A percentile compares a stretch with the other conserved stretches of the same genome.
Evolutionary conservation across 2,329 filamentous ascomycete genomes (phyloP).

Genomic region (Saccharata proteae): DNA sequence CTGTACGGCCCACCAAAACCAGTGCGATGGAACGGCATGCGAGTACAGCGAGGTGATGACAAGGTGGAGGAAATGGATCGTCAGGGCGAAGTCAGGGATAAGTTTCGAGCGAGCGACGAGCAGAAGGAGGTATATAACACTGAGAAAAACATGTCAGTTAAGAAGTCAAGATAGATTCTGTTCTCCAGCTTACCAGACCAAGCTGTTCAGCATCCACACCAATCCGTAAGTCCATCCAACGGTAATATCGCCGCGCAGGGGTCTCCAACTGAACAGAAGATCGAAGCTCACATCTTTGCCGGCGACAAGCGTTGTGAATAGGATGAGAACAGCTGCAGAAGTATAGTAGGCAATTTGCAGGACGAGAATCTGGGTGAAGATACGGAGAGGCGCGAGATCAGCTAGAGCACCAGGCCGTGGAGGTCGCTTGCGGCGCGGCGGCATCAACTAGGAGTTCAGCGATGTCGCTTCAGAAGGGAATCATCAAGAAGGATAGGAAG

Average conservation of each 20-base stretch:
- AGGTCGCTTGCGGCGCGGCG: slow-evolving; percentile 47
- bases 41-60: slow-evolving; percentile 68
- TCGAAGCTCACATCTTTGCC: slow-evolving; percentile 47
- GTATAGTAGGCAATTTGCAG: slow-evolving; percentile 55
- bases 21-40: slow-evolving; percentile 59
- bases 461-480: too few relatives aligned
- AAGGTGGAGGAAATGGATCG: slow-evolving; percentile 74
- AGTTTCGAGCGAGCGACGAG: slow-evolving; percentile 84
- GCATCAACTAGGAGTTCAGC: slow-evolving; percentile 32
- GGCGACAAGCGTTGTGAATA: slow-evolving; percentile 56
- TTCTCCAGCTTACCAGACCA: slow-evolving; percentile 44
- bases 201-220: slow-evolving; percentile 54
- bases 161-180: background rate
- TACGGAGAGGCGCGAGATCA: slow-evolving; percentile 54
- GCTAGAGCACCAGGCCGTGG: slow-evolving; percentile 53
- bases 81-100: slow-evolving; percentile 86
- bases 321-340: slow-evolving; percentile 47
- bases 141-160: slow-evolving; percentile 26
- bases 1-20: slow-evolving; percentile 77
- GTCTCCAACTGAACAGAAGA: slow-evolving; percentile 51
- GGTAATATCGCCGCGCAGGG: slow-evolving; percentile 53
- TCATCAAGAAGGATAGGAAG: too few relatives aligned
- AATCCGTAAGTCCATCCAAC: slow-evolving; percentile 57
- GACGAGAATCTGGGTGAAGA: slow-evolving; percentile 53
- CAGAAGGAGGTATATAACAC: slow-evolving; percentile 70